These are phyloP conservation scores for Coffea humblotiana DNA, from an alignment of 305 asterid genomes.

Conservation along the genomic window DNA sequence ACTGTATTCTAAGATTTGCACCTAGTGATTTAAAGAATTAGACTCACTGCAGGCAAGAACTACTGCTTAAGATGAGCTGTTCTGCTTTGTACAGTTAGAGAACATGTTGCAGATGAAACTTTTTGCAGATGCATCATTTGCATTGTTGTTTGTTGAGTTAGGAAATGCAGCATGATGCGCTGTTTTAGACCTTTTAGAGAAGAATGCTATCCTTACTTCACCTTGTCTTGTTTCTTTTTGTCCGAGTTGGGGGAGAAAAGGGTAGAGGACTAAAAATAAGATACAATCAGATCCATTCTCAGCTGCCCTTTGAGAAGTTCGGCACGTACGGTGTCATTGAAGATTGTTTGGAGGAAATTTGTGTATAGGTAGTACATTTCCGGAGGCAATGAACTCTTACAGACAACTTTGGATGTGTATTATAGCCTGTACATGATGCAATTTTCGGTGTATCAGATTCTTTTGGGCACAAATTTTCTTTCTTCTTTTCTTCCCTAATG, in stretches of 20 bases:
- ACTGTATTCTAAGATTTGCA: conserved; percentile 34
- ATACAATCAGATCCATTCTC: too few relatives aligned
- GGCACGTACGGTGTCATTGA: neutral
- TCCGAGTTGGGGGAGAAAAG: neutral
- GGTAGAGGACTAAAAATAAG: neutral
- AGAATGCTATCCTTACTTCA: neutral
- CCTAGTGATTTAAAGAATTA: neutral
- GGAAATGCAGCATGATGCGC: neutral
- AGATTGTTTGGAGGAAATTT: neutral
- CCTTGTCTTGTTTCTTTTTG: too few relatives aligned
- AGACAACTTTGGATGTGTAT: neutral
- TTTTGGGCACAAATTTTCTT: too few relatives aligned
- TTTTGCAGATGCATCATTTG: neutral
- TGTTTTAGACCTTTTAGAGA: neutral
- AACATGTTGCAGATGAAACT: neutral
- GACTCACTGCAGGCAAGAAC: conserved; percentile 6
- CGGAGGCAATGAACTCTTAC: neutral
- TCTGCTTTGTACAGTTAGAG: conserved; percentile 7
- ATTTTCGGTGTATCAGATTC: too few relatives aligned
- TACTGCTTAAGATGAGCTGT: neutral
- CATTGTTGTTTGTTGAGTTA: neutral
- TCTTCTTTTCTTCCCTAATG: neutral
- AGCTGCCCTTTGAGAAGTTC: too few relatives aligned
- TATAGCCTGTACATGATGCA: neutral
- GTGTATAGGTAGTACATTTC: neutral